phyloP scores from a whole-genome alignment of 73 alveolate genomes.

The Uronychia binucleata region DNA sequence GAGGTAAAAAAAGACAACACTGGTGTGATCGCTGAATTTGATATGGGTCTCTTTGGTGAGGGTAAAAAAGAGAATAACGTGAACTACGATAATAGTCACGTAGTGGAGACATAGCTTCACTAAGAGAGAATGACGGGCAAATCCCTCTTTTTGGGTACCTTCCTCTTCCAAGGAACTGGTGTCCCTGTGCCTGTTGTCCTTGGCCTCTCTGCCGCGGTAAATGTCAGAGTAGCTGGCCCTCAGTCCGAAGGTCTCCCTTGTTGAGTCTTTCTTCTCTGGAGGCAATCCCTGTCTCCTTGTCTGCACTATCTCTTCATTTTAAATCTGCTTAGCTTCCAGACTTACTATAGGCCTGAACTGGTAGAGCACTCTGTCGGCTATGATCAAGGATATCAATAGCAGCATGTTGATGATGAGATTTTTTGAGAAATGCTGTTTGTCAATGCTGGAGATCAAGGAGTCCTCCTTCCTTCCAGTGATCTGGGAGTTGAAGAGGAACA shows the following conservation, averaged over 20 bases:
- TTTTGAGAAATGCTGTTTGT: conserved; percentile 56
- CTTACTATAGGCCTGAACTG: neutral
- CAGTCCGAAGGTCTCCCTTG: conserved; percentile 1
- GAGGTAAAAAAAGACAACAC: conserved; percentile 15
- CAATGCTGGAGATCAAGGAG: conserved; percentile 46
- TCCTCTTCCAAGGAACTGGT: neutral
- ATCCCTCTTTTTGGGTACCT: neutral
- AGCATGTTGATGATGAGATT: conserved; percentile 42
- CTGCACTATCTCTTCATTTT: neutral
- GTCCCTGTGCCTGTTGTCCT: neutral
- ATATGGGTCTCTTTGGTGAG: neutral
- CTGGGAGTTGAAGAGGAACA: conserved; percentile 58
- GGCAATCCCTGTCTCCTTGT: neutral
- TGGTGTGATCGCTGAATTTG: conserved; percentile 3
- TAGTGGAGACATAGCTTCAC: conserved; percentile 15
- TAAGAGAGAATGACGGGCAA: conserved; percentile 24
- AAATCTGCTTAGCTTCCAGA: conserved; percentile 24
- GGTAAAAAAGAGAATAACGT: conserved; percentile 10
- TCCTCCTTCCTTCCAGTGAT: conserved; percentile 57
- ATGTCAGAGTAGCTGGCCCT: conserved; percentile 7
- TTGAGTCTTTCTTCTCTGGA: neutral
- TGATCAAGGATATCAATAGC: conserved; percentile 49
- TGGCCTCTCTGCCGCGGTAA: neutral
- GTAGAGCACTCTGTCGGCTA: conserved; percentile 63
- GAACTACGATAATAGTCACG: conserved; percentile 12